Evolutionary conservation across 1,284 basidiomycete species (phyloP).

Genomic region (Peniophora sp.): DNA sequence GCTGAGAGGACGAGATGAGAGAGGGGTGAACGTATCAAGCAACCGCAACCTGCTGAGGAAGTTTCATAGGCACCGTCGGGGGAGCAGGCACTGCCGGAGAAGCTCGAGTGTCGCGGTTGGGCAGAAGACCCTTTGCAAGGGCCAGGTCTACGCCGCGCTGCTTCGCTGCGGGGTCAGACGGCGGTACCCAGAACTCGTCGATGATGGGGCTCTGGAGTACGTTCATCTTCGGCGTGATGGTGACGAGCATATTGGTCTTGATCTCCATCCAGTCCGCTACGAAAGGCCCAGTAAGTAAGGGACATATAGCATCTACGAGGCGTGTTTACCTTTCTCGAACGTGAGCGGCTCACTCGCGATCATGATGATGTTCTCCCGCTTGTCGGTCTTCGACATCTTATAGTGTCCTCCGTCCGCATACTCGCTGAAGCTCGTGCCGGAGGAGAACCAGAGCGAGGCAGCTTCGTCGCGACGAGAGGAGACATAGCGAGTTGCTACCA

Average conservation of each 20-base stretch:
- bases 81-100: not conserved
- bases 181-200: constrained; percentile 84
- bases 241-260: constrained; percentile 87
- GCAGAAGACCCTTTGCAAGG: constrained; percentile 63
- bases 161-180: constrained; percentile 62
- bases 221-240: constrained; percentile 92
- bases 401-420: constrained; percentile 85
- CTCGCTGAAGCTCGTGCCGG: constrained; percentile 90
- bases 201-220: constrained; percentile 89
- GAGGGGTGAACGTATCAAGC: too few species aligned
- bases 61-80: too few species aligned
- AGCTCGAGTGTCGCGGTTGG: not conserved
- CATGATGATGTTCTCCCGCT: constrained; percentile 92
- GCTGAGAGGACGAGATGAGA: too few species aligned
- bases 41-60: too few species aligned
- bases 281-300: constrained; percentile 8
- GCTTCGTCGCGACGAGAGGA: constrained; percentile 55
- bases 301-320: not conserved
- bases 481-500: constrained; percentile 93
- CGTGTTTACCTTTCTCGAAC: constrained; percentile 75
- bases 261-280: constrained; percentile 95
- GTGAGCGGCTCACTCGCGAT: constrained; percentile 90
- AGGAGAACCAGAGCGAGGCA: constrained; percentile 70
- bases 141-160: constrained; percentile 66
- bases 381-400: constrained; percentile 94